Evolutionary conservation across 495 filamentous ascomycete species (phyloP), one percentile per base, ranked within the genome.

Genomic region (Xeromyces bisporus): DNA sequence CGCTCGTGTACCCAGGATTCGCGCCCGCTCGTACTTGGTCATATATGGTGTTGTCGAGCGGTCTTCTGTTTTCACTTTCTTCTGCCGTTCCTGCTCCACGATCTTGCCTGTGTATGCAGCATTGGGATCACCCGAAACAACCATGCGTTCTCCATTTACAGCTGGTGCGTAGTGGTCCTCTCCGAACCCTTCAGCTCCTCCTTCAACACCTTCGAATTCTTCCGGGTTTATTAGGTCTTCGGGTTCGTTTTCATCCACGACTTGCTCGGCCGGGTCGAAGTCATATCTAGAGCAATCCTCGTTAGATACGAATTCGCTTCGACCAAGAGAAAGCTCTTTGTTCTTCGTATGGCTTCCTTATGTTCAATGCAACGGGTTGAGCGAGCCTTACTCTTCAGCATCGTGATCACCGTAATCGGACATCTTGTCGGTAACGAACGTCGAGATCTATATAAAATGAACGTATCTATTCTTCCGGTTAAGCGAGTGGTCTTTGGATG

Each of bases 21-120:
- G 73, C 29, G 89, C 89, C 43, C 74, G 69, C 68, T 97, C 89
- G 58, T 97, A 97, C 60, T 97, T 97, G 43, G 89, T 97, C 85
- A 97, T 91, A 65, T 93, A 97, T 3, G 89, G 91, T 26, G 89
- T 97, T 1, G 91, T 96, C 5, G 70, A 75, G 41, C 89, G 72
- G 62, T 89, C 67, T 32, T 92, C 84, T 39, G 82, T 77, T 18
- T 84, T 70, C 26, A 97, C 80, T 58, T 80, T 86, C 66, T 89
- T 94, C 50, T 83, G 78, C 49, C 81, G 81, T 38, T 73, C 53
- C 39, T 73, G 75, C 45, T 64, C 62, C 42, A 74, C 66, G 39
- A 64, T 60, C 36, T 57, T 57, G 31, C 56, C 57, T 1, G 60
- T 56, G 13, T 58, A 50, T 15, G 71, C 69, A 23, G 79, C 75